phyloP scores from a whole-genome alignment of 345 rosid species.

The Arabidopsis suecica region DNA sequence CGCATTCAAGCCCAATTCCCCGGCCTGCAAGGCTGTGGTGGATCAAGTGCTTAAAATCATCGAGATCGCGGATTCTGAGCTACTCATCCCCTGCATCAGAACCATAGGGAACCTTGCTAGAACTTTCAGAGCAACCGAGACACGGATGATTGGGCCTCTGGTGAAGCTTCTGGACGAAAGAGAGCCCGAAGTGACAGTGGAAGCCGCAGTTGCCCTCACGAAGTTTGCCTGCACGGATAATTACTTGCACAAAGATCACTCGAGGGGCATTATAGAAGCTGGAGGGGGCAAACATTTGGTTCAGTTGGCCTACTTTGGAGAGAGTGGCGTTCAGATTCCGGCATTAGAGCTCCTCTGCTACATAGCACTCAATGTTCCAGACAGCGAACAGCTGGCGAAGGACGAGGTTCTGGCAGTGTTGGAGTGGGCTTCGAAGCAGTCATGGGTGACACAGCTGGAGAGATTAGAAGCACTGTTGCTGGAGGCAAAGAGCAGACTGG shows the following conservation, averaged over 20 bases:
- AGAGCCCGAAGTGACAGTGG: conserved; percentile 71
- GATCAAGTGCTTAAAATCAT: conserved; percentile 78
- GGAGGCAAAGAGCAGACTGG: conserved; percentile 79
- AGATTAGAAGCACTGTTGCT: conserved; percentile 54
- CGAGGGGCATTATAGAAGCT: conserved; percentile 76
- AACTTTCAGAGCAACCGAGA: conserved; percentile 91
- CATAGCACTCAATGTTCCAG: conserved; percentile 82
- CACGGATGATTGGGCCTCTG: conserved; percentile 85
- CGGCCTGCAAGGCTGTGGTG: conserved; percentile 88
- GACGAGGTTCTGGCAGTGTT: conserved; percentile 81
- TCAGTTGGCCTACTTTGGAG: conserved; percentile 89
- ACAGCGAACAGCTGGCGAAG: conserved; percentile 81
- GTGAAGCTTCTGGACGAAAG: conserved; percentile 89
- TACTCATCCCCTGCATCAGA: conserved; percentile 81
- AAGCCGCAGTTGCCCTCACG: conserved; percentile 72
- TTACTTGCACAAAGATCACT: conserved; percentile 87
- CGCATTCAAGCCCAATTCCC: conserved; percentile 92
- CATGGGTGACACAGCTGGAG: conserved; percentile 62
- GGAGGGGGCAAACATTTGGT: conserved; percentile 88
- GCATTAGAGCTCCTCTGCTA: conserved; percentile 75
- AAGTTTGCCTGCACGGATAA: conserved; percentile 86
- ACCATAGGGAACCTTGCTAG: conserved; percentile 89
- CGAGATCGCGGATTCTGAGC: conserved; percentile 67
- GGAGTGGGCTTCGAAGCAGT: conserved; percentile 90
- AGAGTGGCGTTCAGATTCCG: conserved; percentile 67